Evolutionary conservation across 2,329 filamentous ascomycete genomes (phyloP).

Genomic region (Pleurostoma richardsiae): DNA sequence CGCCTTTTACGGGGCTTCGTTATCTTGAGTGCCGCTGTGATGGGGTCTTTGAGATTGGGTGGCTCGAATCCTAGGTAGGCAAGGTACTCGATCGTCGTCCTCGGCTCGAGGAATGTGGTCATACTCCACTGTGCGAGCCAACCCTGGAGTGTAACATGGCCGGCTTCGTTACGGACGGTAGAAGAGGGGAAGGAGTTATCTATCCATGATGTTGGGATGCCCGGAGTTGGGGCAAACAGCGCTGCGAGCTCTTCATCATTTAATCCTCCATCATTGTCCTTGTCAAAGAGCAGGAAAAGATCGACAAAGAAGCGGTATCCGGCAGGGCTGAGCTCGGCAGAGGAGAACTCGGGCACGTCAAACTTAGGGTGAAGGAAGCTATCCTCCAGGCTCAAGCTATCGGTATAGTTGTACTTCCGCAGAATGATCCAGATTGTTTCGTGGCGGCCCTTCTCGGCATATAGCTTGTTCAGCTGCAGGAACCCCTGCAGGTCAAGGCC

Average conservation of each 20-base stretch:
- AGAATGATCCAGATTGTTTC: conserved; percentile 98
- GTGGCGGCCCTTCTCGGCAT: conserved; percentile 94
- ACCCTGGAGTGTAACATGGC: conserved; percentile 90
- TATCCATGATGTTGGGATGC: conserved; percentile 78
- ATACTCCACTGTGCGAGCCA: conserved; percentile 99
- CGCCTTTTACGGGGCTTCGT: conserved; percentile 88
- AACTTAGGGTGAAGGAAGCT: conserved; percentile 89
- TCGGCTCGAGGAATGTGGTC: conserved; percentile 95
- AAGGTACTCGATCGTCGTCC: conserved; percentile 91
- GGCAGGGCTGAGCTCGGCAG: conserved; percentile 86
- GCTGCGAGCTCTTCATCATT: conserved; percentile 81
- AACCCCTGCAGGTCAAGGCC: conserved; percentile 84
- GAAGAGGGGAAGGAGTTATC: conserved; percentile 89
- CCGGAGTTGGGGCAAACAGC: conserved; percentile 89
- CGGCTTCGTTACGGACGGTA: conserved; percentile 91
- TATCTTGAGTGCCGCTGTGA: conserved; percentile 81
- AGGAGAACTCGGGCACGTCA: conserved; percentile 87
- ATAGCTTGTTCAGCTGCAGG: conserved; percentile 87
- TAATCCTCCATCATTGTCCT: conserved; percentile 93
- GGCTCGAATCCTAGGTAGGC: conserved; percentile 95
- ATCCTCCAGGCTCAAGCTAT: conserved; percentile 88
- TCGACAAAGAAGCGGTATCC: conserved; percentile 98
- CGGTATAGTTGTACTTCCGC: conserved; percentile 91
- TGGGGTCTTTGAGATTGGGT: conserved; percentile 66
- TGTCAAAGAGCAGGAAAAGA: conserved; percentile 89